Percentiles rank a stretch among this genome's conserved stretches.
Conservation (phyloP, 495 filamentous ascomycete species). For the Niebla homalea region DNA sequence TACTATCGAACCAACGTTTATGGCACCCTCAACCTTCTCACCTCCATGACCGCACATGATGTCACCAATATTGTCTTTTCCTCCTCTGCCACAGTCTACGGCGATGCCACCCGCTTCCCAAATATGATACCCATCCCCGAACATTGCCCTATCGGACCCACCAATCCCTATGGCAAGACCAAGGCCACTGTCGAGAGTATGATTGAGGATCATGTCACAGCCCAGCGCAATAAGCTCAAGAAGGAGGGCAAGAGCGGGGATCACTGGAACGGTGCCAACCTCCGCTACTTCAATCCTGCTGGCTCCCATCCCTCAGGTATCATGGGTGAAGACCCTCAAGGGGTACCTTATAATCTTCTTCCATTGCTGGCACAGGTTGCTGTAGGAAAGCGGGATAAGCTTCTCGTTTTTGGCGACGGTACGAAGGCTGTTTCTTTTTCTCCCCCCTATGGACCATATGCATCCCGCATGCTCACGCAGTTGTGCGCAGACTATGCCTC, state of each 20-base stretch:
- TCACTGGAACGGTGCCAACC: constrained; percentile 83
- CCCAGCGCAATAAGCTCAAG: constrained; percentile 69
- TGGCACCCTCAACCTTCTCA: constrained; percentile 78
- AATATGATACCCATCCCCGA: constrained; percentile 99
- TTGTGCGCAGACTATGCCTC: constrained; percentile 66
- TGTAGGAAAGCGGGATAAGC: constrained; percentile 85
- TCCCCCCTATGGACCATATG: constrained; percentile 10
- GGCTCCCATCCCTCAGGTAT: constrained; percentile 90
- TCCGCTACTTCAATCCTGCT: constrained; percentile 96
- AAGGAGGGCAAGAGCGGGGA: constrained; percentile 65
- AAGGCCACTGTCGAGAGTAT: constrained; percentile 82
- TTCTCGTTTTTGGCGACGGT: constrained; percentile 91
- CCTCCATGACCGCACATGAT: constrained; percentile 75
- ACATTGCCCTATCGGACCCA: constrained; percentile 86
- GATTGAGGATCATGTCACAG: constrained; percentile 81
- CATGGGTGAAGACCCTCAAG: constrained; percentile 97
- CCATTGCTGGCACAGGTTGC: constrained; percentile 92
- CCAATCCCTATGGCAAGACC: constrained; percentile 93
- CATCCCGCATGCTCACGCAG: constrained; percentile 11
- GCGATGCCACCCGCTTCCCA: constrained; percentile 87
- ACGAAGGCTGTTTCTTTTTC: constrained; percentile 23
- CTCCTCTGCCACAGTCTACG: constrained; percentile 91
- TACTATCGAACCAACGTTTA: constrained; percentile 96
- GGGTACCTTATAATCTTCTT: constrained; percentile 89
- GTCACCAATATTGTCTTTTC: constrained; percentile 97